Evolutionary conservation across 768 basidiomycete genomes (phyloP).

Genomic region (Gloeophyllum trabeum): DNA sequence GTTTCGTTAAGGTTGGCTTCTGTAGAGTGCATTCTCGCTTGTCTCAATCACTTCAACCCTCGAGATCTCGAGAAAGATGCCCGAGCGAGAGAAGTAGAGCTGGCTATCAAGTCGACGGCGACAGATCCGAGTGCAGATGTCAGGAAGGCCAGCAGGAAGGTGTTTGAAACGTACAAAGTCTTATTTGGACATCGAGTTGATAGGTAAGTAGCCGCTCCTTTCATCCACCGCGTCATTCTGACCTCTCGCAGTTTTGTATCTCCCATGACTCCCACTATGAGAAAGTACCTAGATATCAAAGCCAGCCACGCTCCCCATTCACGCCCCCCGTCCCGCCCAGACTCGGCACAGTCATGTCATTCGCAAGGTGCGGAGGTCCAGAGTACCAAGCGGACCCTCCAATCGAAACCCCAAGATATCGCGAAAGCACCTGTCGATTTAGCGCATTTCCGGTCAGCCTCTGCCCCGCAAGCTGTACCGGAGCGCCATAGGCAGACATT

Average conservation of each 20-base stretch:
- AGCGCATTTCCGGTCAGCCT: too few relatives aligned
- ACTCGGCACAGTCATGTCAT: not conserved
- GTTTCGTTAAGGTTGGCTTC: constrained; percentile 47
- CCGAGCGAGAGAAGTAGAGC: constrained; percentile 56
- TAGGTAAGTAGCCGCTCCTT: constrained; percentile 30
- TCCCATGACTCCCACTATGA: constrained; percentile 47
- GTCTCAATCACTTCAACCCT: constrained; percentile 68
- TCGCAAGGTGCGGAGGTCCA: not conserved
- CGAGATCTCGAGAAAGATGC: constrained; percentile 66
- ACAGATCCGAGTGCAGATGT: constrained; percentile 71
- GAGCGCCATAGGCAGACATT: too few relatives aligned
- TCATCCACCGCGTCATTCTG: constrained; percentile 1
- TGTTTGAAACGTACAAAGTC: constrained; percentile 69
- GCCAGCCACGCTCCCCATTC: constrained; percentile 10
- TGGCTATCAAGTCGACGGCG: constrained; percentile 52
- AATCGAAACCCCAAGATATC: too few relatives aligned
- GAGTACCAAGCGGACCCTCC: too few relatives aligned
- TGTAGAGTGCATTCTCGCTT: constrained; percentile 54
- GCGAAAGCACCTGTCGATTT: too few relatives aligned
- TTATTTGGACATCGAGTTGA: constrained; percentile 60
- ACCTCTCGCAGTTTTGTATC: constrained; percentile 44
- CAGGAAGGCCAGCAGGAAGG: constrained; percentile 51
- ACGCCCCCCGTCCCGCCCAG: constrained; percentile 12
- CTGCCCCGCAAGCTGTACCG: too few relatives aligned
- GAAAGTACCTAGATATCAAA: constrained; percentile 54